Evolutionary conservation across 2,329 filamentous ascomycete species (phyloP).

Genomic region (Cryphonectria naterciae): DNA sequence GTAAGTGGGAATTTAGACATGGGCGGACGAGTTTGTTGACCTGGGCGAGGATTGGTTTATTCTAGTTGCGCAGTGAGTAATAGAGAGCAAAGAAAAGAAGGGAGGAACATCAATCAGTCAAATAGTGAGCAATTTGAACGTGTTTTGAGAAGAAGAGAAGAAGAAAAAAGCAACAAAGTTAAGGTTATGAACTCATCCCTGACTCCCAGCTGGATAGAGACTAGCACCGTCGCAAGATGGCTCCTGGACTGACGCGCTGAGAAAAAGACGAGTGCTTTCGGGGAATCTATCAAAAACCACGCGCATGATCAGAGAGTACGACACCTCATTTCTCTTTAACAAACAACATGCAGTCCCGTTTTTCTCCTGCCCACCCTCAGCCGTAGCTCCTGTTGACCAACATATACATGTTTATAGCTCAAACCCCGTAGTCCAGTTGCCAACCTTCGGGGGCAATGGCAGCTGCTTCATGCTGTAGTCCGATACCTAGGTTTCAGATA

Average conservation of each 20-base stretch:
- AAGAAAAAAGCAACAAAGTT: background rate
- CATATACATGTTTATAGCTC: background rate
- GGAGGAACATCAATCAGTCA: background rate
- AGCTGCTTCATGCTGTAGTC: background rate
- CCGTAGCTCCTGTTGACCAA: background rate
- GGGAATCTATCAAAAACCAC: constrained; percentile 26
- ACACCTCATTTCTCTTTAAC: constrained; percentile 20
- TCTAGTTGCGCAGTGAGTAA: background rate
- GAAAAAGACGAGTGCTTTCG: constrained; percentile 24
- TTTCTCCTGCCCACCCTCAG: background rate
- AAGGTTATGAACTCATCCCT: background rate
- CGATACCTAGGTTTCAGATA: background rate
- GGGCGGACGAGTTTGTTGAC: background rate
- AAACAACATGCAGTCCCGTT: constrained; percentile 10
- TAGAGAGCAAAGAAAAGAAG: too few relatives aligned
- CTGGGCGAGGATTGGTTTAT: background rate
- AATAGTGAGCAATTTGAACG: too few relatives aligned
- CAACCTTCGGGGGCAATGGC: background rate
- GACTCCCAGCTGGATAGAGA: constrained; percentile 10
- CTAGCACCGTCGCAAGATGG: constrained; percentile 21
- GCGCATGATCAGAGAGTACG: constrained; percentile 10
- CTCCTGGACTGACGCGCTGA: constrained; percentile 25
- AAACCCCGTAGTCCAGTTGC: too few relatives aligned
- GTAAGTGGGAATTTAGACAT: background rate
- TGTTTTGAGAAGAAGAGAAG: too few relatives aligned